A percentile compares a stretch with the other conserved stretches of the same genome.
Conservation (phyloP, 2,329 filamentous ascomycete genomes). For the Penicillium sp. region DNA sequence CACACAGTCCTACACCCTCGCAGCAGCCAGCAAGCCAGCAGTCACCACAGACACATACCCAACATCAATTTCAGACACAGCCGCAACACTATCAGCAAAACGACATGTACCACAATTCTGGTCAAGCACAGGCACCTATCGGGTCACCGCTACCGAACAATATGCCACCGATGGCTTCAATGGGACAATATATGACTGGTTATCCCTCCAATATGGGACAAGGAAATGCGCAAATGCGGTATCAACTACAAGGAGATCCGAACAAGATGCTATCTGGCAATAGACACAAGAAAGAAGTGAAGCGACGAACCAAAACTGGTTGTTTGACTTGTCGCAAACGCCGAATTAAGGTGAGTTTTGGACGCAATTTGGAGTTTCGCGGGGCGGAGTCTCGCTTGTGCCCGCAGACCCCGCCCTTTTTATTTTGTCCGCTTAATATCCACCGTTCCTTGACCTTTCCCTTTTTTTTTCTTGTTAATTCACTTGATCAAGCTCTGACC, state of each 20-base stretch:
- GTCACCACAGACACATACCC: slow-evolving; percentile 26
- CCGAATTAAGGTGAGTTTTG: slow-evolving; percentile 65
- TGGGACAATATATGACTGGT: slow-evolving; percentile 53
- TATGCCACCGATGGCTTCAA: slow-evolving; percentile 50
- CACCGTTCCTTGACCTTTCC: slow-evolving; percentile 13
- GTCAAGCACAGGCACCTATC: slow-evolving; percentile 42
- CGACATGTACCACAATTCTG: slow-evolving; percentile 35
- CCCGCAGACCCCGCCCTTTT: slow-evolving; percentile 29
- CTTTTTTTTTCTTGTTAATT: slow-evolving; percentile 5
- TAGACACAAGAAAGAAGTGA: slow-evolving; percentile 68
- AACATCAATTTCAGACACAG: slow-evolving; percentile 29
- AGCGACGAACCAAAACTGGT: slow-evolving; percentile 70
- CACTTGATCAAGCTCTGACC: slow-evolving; percentile 21
- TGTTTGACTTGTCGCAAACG: slow-evolving; percentile 63
- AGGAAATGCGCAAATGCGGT: slow-evolving; percentile 50
- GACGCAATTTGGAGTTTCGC: slow-evolving; percentile 17
- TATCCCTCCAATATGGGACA: slow-evolving; percentile 34
- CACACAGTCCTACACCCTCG: slow-evolving; percentile 30
- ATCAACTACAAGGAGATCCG: slow-evolving; percentile 48
- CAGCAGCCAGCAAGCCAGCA: slow-evolving; percentile 42
- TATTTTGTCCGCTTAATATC: slow-evolving; percentile 22
- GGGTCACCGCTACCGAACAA: slow-evolving; percentile 50
- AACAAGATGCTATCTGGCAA: slow-evolving; percentile 58
- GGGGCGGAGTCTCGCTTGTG: slow-evolving; percentile 28
- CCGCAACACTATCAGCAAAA: slow-evolving; percentile 29